These are phyloP conservation scores for Wickerhamomyces sp. DNA, from an alignment of 1,139 yeast species.

Conservation along the genomic window DNA sequence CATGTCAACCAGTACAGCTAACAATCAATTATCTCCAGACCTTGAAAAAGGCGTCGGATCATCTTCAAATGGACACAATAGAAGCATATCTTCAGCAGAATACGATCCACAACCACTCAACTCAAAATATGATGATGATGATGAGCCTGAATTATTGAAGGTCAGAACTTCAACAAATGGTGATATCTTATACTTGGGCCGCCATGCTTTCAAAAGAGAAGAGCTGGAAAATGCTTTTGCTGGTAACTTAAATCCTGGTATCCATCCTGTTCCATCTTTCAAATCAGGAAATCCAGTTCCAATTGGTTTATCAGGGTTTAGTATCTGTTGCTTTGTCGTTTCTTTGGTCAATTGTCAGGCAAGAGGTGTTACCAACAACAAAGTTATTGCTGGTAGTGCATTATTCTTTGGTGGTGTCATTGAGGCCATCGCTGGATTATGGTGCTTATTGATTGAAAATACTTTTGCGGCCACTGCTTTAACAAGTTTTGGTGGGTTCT, in stretches of 20 bases:
- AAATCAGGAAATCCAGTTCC: conserved; percentile 57
- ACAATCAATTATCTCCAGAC: conserved; percentile 1
- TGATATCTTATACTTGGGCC: conserved; percentile 44
- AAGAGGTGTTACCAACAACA: conserved; percentile 44
- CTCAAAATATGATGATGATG: conserved; percentile 1
- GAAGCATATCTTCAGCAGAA: conserved; percentile 2
- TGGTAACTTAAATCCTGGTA: conserved; percentile 55
- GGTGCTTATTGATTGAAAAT: conserved; percentile 64
- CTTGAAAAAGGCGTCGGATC: conserved; percentile 4
- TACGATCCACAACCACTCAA: conserved; percentile 4
- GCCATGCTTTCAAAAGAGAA: conserved; percentile 49
- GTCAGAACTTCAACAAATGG: conserved; percentile 28
- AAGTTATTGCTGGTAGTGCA: conserved; percentile 45
- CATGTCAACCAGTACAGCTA: too few relatives aligned
- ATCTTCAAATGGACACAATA: not conserved
- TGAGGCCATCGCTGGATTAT: conserved; percentile 60
- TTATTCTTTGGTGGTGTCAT: conserved; percentile 63
- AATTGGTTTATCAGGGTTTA: conserved; percentile 53
- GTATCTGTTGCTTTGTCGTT: conserved; percentile 41
- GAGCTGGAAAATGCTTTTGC: conserved; percentile 56
- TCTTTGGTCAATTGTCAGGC: conserved; percentile 51
- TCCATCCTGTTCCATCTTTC: conserved; percentile 29
- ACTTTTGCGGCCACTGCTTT: conserved; percentile 64
- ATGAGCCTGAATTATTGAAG: conserved; percentile 8
- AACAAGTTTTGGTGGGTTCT: conserved; percentile 70